Evolutionary conservation across 441 rosid genomes (phyloP).

Genomic region (Breynia disticha): DNA sequence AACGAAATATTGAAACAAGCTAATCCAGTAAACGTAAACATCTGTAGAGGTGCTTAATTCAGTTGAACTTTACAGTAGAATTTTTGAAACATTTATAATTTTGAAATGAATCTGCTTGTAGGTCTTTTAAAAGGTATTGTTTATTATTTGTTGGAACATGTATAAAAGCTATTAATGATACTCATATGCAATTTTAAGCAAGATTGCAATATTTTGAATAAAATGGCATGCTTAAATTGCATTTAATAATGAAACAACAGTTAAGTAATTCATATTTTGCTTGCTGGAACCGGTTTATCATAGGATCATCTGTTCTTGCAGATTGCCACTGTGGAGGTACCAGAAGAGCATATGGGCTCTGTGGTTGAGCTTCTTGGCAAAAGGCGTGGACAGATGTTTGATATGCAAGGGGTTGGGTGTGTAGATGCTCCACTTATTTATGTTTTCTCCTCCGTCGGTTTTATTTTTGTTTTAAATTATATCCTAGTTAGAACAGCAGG

Average conservation of each 20-base stretch:
- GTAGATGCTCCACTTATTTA: conserved; percentile 19
- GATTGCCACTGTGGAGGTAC: conserved; percentile 93
- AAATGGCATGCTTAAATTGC: no score
- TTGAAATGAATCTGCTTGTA: conserved; percentile 3
- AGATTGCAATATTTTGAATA: no score
- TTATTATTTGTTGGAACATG: no score
- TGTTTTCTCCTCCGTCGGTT: conserved; percentile 2
- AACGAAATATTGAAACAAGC: not conserved
- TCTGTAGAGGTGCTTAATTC: conserved; percentile 1
- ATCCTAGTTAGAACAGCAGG: not conserved
- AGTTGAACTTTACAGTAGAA: not conserved
- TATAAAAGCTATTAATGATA: no score
- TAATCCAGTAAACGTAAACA: conserved; percentile 5
- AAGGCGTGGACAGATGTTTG: conserved; percentile 95
- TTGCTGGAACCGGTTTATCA: not conserved
- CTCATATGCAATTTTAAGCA: no score
- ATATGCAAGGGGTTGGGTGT: conserved; percentile 88
- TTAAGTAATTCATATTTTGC: conserved; percentile 7
- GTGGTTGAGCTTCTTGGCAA: conserved; percentile 97
- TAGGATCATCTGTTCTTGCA: conserved; percentile 23
- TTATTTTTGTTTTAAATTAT: not conserved
- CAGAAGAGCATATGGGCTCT: conserved; percentile 92
- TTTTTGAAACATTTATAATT: conserved; percentile 1
- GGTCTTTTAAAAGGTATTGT: no score
- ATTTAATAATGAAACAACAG: conserved; percentile 2